These are phyloP conservation scores for Parasarocladium wereldwijsianum DNA, from an alignment of 2,329 filamentous ascomycete genomes.

Conservation along the genomic window DNA sequence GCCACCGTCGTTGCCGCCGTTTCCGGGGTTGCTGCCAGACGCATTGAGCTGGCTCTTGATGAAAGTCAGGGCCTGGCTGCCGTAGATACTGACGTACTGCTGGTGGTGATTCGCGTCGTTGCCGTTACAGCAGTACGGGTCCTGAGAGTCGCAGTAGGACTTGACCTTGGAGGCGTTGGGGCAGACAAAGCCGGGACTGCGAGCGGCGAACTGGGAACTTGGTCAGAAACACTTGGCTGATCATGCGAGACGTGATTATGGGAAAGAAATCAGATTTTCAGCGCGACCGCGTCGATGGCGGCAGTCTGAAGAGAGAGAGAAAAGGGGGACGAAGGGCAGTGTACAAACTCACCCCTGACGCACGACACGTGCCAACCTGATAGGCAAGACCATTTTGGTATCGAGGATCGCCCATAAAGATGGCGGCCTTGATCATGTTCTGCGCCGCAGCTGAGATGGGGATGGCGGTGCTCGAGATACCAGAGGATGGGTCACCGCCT, in stretches of 20 bases:
- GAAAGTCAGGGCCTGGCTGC: slow-evolving; percentile 41
- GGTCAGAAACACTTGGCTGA: too few relatives aligned
- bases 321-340: neutral
- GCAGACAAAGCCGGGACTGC: slow-evolving; percentile 42
- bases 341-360: slow-evolving; percentile 34
- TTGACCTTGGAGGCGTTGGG: slow-evolving; percentile 37
- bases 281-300: too few relatives aligned
- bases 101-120: slow-evolving; percentile 45
- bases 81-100: slow-evolving; percentile 49
- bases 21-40: neutral
- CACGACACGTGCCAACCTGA: slow-evolving; percentile 43
- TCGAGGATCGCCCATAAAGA: slow-evolving; percentile 51
- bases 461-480: slow-evolving; percentile 26
- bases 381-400: slow-evolving; percentile 39
- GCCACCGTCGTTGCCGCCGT: neutral
- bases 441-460: slow-evolving; percentile 31
- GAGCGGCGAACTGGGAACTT: slow-evolving; percentile 48
- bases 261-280: too few relatives aligned
- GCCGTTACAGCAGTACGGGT: slow-evolving; percentile 54
- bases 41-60: slow-evolving; percentile 28
- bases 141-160: slow-evolving; percentile 49
- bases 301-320: neutral
- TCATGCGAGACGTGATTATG: too few relatives aligned
- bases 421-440: slow-evolving; percentile 43
- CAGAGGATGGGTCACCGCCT: slow-evolving; percentile 33